Evolutionary conservation across 2,329 filamentous ascomycete species (phyloP), one percentile per base, ranked within the genome.

Genomic region (Xylaria sp.): DNA sequence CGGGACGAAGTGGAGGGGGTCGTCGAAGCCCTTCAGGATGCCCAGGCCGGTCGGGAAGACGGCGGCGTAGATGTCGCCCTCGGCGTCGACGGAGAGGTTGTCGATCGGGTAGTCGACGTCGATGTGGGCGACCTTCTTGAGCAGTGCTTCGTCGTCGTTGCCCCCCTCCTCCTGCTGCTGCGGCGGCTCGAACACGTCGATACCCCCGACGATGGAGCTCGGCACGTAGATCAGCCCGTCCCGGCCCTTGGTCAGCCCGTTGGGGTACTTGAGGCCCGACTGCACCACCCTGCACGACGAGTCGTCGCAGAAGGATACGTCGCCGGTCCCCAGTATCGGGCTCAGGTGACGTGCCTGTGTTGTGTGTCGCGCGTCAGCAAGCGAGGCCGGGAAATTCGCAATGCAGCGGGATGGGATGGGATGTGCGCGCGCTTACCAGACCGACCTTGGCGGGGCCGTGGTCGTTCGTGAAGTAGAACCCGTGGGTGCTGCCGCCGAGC

Each of bases 191-290:
- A 48, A 61, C n/a, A 56, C 46, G 29, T 50, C 48, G 34, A 55
- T 38, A 2, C 26, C 59, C 0, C 67, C 67, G 0, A 52, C 39
- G 2, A 66, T 43, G 0, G 66, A 62, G 50, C 62, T 64, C 0
- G 71, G 71, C 1, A 73, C 61, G 41, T 72, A 74, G 8, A 74
- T 34, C 0, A 65, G 59, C 4, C 64, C 66, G 13, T 68, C 64
- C 6, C 50, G 52, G 19, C 60, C 62, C 1, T 22, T 57, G 1
- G 51, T 52, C 1, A 73, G 57, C 0, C 72, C 71, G 39, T 74
- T 74, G 26, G 72, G 71, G 40, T 63, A 67, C 11, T 54, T 52
- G 2, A 69, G 58, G 7, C 65, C 62, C 0, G 59, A 59, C 0
- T 65, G 64, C 2, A 57, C 46, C 18, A 48, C 62, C 52, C 68